phyloP scores from a whole-genome alignment of 805 yeast species.

The Saturnispora serradocipensis region DNA sequence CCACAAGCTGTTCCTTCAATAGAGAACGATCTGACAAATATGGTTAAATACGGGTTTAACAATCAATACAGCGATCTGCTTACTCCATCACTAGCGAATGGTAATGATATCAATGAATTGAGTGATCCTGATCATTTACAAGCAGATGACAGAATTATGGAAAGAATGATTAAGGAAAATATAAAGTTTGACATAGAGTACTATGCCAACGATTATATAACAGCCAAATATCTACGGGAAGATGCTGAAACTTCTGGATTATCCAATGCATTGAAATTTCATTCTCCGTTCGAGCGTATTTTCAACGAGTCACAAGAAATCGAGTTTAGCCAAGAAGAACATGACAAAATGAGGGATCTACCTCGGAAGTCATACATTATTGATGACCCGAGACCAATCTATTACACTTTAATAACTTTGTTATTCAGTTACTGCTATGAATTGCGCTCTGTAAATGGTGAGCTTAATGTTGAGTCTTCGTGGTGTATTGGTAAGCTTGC shows the following conservation, averaged over 20 bases:
- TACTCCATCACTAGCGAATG: slow-evolving; percentile 60
- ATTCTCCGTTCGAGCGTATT: slow-evolving; percentile 35
- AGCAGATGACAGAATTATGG: slow-evolving; percentile 51
- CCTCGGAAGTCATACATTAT: slow-evolving; percentile 57
- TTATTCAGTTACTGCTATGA: slow-evolving; percentile 73
- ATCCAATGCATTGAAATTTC: slow-evolving; percentile 39
- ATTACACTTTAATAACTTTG: slow-evolving; percentile 55
- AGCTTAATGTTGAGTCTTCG: slow-evolving; percentile 73
- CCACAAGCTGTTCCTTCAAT: slow-evolving; percentile 43
- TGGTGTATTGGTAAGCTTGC: slow-evolving; percentile 88
- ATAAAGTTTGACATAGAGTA: slow-evolving; percentile 81
- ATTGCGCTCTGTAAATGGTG: slow-evolving; percentile 59
- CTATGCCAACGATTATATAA: slow-evolving; percentile 72
- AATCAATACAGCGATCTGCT: slow-evolving; percentile 52
- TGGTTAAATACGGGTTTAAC: slow-evolving; percentile 69
- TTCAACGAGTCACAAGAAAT: slow-evolving; percentile 36
- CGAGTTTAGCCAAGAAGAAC: slow-evolving; percentile 51
- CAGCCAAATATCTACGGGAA: slow-evolving; percentile 44
- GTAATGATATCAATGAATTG: slow-evolving; percentile 87
- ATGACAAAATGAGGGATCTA: slow-evolving; percentile 56
- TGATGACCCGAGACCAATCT: slow-evolving; percentile 44
- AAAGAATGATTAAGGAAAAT: slow-evolving; percentile 57
- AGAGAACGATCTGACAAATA: slow-evolving; percentile 7
- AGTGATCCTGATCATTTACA: slow-evolving; percentile 67
- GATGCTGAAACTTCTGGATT: slow-evolving; percentile 22